Percentiles rank a stretch among this genome's conserved stretches.
Conservation (phyloP, 768 basidiomycete genomes). For the Mycena haematopus region DNA sequence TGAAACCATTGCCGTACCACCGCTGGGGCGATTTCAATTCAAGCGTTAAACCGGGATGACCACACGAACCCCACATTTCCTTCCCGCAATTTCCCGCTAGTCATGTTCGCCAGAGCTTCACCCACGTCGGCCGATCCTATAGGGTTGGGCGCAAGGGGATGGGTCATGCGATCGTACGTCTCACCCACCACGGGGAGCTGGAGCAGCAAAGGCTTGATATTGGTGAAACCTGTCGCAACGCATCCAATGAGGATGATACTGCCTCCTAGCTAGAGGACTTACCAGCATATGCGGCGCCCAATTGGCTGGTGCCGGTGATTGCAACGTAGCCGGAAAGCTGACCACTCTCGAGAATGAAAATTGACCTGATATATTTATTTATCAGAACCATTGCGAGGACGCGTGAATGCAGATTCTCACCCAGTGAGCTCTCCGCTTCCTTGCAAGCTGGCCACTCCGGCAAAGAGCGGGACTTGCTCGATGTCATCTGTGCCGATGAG, state of each 20-base stretch:
- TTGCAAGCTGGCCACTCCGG: slow-evolving; percentile 22
- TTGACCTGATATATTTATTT: not conserved
- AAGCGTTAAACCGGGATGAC: not conserved
- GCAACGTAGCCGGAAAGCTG: slow-evolving; percentile 13
- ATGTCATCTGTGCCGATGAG: slow-evolving; percentile 25
- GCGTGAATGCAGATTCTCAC: not conserved
- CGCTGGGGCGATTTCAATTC: slow-evolving; percentile 3
- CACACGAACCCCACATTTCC: slow-evolving; percentile 26
- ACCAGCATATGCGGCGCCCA: slow-evolving; percentile 22
- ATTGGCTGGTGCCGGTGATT: slow-evolving; percentile 27
- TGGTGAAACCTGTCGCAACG: not conserved
- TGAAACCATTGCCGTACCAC: slow-evolving; percentile 29
- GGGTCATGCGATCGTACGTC: slow-evolving; percentile 29
- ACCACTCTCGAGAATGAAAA: slow-evolving; percentile 19
- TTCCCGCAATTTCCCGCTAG: slow-evolving; percentile 19
- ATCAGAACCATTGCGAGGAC: not conserved
- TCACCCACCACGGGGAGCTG: slow-evolving; percentile 24
- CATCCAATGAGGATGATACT: not conserved
- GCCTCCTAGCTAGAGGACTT: not conserved
- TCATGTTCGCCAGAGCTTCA: slow-evolving; percentile 14
- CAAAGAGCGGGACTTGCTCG: slow-evolving; percentile 21
- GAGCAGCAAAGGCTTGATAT: not conserved
- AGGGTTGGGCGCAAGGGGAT: slow-evolving; percentile 16
- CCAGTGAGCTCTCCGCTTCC: slow-evolving; percentile 27
- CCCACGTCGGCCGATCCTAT: not conserved